These are phyloP conservation scores for Colletotrichum tropicicola DNA, from an alignment of 2,329 filamentous ascomycete genomes.

Conservation along the genomic window DNA sequence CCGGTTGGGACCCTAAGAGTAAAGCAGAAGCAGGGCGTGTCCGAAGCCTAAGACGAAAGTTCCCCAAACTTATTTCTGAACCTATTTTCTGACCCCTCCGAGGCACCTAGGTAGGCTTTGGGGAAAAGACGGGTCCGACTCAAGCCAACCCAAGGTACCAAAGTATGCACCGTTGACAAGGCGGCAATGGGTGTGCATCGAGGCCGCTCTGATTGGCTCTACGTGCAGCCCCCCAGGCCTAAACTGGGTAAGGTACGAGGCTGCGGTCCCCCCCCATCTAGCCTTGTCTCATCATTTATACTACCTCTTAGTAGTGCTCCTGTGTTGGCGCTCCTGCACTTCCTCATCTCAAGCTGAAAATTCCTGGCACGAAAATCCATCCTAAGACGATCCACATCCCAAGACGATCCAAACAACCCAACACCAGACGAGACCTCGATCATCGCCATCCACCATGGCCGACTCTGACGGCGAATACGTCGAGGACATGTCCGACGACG, in stretches of 20 bases:
- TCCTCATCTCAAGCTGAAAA: too few relatives aligned
- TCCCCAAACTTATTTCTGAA: too few relatives aligned
- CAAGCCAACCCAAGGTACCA: too few relatives aligned
- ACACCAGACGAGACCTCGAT: background rate
- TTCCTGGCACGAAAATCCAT: too few relatives aligned
- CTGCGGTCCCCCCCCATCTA: constrained; percentile 16
- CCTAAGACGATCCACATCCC: background rate
- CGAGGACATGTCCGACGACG: constrained; percentile 72
- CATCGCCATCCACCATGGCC: constrained; percentile 60
- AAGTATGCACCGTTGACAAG: background rate
- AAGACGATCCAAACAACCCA: background rate
- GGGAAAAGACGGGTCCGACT: too few relatives aligned
- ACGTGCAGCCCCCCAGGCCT: background rate
- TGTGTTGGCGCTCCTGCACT: too few relatives aligned
- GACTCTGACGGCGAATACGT: constrained; percentile 79
- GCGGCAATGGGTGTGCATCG: background rate
- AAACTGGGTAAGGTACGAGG: constrained; percentile 8
- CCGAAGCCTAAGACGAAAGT: too few relatives aligned
- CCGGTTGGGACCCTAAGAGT: too few relatives aligned
- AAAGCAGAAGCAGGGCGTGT: too few relatives aligned
- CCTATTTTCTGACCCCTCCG: too few relatives aligned
- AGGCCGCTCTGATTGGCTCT: constrained; percentile 11
- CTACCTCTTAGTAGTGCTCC: too few relatives aligned
- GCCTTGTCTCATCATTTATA: too few relatives aligned
- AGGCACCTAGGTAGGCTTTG: background rate